Percentiles rank a stretch among this genome's conserved stretches.
Evolutionary conservation across 2,329 filamentous ascomycete genomes (phyloP).

Genomic region (Scleromitrula shiraiana): DNA sequence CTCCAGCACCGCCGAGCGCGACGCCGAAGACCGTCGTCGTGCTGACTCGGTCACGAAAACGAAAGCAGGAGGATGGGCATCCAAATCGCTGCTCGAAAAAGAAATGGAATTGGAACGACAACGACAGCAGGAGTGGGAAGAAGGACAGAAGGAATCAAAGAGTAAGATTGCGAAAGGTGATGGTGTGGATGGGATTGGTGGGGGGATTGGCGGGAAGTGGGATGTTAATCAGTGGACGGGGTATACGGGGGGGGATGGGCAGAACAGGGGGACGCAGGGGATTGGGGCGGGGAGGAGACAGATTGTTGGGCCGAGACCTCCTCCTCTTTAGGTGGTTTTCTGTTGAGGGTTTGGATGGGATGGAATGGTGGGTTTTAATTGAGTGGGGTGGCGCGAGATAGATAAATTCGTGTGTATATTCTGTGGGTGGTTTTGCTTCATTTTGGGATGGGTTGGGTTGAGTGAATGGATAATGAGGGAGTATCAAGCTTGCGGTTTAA

Average conservation of each 20-base stretch:
- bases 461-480: too few species aligned
- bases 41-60: conserved; percentile 41
- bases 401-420: too few species aligned
- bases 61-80: conserved; percentile 44
- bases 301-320: conserved; percentile 70
- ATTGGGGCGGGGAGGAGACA: conserved; percentile 65
- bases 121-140: conserved; percentile 60
- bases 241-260: conserved; percentile 65
- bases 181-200: conserved; percentile 52
- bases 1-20: conserved; percentile 37
- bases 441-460: too few species aligned
- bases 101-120: conserved; percentile 55
- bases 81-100: conserved; percentile 47
- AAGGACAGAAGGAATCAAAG: conserved; percentile 54
- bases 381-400: too few species aligned
- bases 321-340: conserved; percentile 28
- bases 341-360: too few species aligned
- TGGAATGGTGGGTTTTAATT: too few species aligned
- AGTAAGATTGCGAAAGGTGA: conserved; percentile 41
- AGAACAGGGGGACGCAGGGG: conserved; percentile 58
- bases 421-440: too few species aligned
- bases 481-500: too few species aligned
- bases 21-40: conserved; percentile 42
- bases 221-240: conserved; percentile 52
- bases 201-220: conserved; percentile 62